phyloP scores from a whole-genome alignment of 2,329 filamentous ascomycete species.

The Tolypocladium tropicale region DNA sequence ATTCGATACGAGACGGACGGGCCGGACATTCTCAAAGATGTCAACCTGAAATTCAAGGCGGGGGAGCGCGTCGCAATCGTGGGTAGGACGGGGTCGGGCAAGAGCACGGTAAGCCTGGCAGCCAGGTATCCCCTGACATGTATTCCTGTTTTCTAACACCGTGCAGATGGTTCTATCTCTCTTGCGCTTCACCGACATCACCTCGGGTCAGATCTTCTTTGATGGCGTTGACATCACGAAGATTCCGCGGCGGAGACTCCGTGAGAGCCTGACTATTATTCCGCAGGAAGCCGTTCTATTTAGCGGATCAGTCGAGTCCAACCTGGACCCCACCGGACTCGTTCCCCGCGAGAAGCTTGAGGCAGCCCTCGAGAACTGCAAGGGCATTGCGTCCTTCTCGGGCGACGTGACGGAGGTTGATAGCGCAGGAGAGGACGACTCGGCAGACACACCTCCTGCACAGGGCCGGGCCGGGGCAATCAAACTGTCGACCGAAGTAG shows the following conservation, averaged over 20 bases:
- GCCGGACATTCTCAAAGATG: conserved; percentile 36
- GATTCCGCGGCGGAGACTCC: conserved; percentile 37
- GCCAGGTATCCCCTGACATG: not conserved
- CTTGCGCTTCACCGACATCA: conserved; percentile 41
- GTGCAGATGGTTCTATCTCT: conserved; percentile 39
- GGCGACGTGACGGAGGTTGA: conserved; percentile 24
- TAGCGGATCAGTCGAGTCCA: conserved; percentile 39
- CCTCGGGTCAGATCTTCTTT: conserved; percentile 41
- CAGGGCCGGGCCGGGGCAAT: conserved; percentile 13
- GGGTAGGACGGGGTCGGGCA: conserved; percentile 73
- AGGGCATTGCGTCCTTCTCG: conserved; percentile 44
- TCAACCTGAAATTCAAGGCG: conserved; percentile 43
- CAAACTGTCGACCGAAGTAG: conserved; percentile 34
- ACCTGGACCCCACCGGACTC: conserved; percentile 55
- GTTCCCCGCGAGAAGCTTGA: conserved; percentile 43
- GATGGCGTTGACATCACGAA: conserved; percentile 46
- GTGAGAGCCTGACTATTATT: conserved; percentile 46
- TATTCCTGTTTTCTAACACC: not conserved
- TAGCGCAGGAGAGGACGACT: conserved; percentile 8
- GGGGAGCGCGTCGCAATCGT: conserved; percentile 72
- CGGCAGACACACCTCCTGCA: conserved; percentile 6
- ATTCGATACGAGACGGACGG: conserved; percentile 36
- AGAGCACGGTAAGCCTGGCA: conserved; percentile 56
- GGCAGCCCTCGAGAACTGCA: conserved; percentile 51
- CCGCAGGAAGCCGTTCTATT: conserved; percentile 50